These are phyloP conservation scores for Monosporascus sp. DNA, from an alignment of 2,329 filamentous ascomycete species.

Conservation along the genomic window DNA sequence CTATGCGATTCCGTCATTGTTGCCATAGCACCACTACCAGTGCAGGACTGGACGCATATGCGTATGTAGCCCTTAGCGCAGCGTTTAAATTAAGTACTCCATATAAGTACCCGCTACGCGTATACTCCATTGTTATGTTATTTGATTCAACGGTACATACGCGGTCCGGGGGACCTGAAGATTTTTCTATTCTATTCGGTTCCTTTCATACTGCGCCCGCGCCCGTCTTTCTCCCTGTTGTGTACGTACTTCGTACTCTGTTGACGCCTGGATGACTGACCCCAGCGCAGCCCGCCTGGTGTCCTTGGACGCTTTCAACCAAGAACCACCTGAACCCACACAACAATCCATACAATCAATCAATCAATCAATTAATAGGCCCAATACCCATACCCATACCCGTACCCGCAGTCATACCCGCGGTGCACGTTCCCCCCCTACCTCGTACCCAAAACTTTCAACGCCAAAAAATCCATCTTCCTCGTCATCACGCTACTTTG, in stretches of 20 bases:
- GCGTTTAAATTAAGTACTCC: no score
- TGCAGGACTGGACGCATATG: no score
- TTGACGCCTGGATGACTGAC: background rate
- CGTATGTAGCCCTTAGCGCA: no score
- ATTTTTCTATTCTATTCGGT: background rate
- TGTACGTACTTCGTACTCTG: no score
- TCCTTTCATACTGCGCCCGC: background rate
- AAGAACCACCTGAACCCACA: no score
- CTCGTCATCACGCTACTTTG: slow-evolving; percentile 1
- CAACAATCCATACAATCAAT: background rate
- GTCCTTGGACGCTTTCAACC: background rate
- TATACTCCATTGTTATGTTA: no score
- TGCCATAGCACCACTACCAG: background rate
- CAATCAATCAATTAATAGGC: no score
- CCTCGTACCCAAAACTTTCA: background rate
- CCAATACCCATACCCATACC: no score
- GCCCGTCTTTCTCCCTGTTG: background rate
- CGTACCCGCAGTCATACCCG: background rate
- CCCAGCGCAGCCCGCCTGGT: background rate
- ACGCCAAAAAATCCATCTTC: slow-evolving; percentile 1
- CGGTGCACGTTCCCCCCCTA: background rate
- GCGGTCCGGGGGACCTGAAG: no score
- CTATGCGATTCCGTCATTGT: background rate
- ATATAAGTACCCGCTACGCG: no score
- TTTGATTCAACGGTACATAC: no score